Evolutionary conservation across 352 stramenopile genomes (phyloP), one percentile per base, ranked within the genome.

Genomic region (Globisporangium canariense): DNA sequence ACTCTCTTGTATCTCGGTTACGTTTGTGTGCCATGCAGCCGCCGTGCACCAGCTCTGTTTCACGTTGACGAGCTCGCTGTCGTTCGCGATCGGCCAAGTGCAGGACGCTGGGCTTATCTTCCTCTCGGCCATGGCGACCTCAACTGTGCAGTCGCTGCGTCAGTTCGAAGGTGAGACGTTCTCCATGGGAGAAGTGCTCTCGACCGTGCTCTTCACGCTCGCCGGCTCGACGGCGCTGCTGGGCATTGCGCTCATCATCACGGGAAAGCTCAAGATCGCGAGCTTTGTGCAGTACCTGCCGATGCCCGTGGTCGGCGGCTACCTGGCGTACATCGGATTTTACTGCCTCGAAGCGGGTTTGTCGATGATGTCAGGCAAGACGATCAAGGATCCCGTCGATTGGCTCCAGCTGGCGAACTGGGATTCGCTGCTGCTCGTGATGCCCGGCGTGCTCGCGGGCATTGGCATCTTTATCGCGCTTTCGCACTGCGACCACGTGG

Each of bases 31-130:
- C 9, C 32, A 52, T 40, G n/a, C 56, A 70, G 85, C 82, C 3
- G 84, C 83, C 10, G 73, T 95, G 46, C 86, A 95, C 65, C 86
- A 95, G 71, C 65, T 91, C 55, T 92, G 82, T 66, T 95, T 95
- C 67, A 94, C 86, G 4, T 71, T 85, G 20, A 91, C 96, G 53
- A 98, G 89, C 60, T 93, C 90, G 40, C 80, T 99, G 56, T 88
- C 92, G 7, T 99, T 99, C 75, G 96, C 97, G 3, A 96, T 99
- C 52, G 97, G 97, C 2, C 96, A 98, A 75, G 97, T 99, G 3
- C 97, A 99, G 72, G 97, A 99, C 74, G 97, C 97, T 2, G 97
- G 97, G 0, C 81, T 99, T n/a, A 99, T 99, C 64, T 99, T 99
- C 78, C 81, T 99, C 52, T 97, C 86, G 20, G 84, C 86, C 50